phyloP scores from a whole-genome alignment of 352 stramenopile species.

The Phytophthora melonis region DNA sequence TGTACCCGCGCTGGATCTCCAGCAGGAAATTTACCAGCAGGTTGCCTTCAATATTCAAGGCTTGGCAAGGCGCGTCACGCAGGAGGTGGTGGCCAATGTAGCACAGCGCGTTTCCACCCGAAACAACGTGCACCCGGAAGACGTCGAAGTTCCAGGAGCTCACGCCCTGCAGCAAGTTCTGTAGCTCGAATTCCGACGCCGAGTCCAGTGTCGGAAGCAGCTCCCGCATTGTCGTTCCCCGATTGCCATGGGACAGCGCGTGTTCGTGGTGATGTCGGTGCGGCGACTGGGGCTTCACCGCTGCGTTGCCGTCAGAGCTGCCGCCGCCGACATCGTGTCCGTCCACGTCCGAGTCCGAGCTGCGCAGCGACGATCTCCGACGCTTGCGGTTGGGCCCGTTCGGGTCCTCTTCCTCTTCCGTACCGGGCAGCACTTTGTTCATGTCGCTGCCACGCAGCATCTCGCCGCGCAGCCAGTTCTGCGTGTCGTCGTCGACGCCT shows the following conservation, averaged over 20 bases:
- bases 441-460: conserved; percentile 78
- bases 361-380: conserved; percentile 30
- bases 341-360: conserved; percentile 31
- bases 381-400: conserved; percentile 21
- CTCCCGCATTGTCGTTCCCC: conserved; percentile 71
- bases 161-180: conserved; percentile 67
- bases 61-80: conserved; percentile 63
- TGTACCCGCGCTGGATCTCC: conserved; percentile 87
- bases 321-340: conserved; percentile 7
- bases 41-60: conserved; percentile 67
- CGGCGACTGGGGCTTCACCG: conserved; percentile 8
- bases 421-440: conserved; percentile 66
- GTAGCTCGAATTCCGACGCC: conserved; percentile 72
- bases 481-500: conserved; percentile 82
- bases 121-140: conserved; percentile 76
- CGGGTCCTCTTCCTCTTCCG: conserved; percentile 41
- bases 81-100: conserved; percentile 85
- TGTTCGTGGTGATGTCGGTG: conserved; percentile 32
- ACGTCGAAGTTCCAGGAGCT: conserved; percentile 82
- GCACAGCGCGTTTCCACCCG: conserved; percentile 74
- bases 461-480: conserved; percentile 86
- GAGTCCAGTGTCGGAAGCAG: conserved; percentile 66
- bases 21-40: conserved; percentile 80
- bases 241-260: conserved; percentile 30
- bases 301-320: conserved; percentile 20